Base-by-base conservation (phyloP, 2,329 filamentous ascomycete genomes). In the Chaetomiaceae sp. region DNA sequence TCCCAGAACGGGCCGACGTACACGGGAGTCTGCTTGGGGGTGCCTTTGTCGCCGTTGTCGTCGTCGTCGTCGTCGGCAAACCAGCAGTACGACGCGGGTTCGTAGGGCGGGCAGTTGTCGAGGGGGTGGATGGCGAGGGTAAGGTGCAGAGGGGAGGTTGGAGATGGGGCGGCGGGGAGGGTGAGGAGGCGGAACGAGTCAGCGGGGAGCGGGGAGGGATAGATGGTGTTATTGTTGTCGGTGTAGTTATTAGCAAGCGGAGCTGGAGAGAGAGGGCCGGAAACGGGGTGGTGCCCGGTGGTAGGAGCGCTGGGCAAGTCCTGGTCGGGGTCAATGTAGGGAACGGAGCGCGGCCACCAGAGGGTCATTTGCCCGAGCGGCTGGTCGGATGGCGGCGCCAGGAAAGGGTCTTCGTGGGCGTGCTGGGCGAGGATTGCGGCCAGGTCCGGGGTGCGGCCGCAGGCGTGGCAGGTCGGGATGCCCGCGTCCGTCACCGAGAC, bases 71-170 rank as follows among this genome's bases (percentile, higher is more conserved):
- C 52, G 41, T 66, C 63, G 13, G 62, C 63, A 3, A 21, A 61
- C 64, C 64, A 66, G 4, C 55, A 56, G 40, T 66, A 65, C 1
- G 63, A 65, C 4, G 60, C 57, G 1, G 60, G 56, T 39, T 66
- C 63, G 45, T 65, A 65, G 25, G 65, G 58, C 1, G 62, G 63
- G 21, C 55, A 57, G 40, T 50, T 60, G 45, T 50, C n/a, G 17
- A 57, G 14, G 0, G n/a, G 4, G 23, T 60, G 53, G 2, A 39
- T 53, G 30, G 59, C 58, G 10, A 60, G 44, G 0, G 38, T 30
- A 5, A 58, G 23, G 20, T 59, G 58, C 6, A 60, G 16, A 2
- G 50, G 55, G 2, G 17, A 6, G 34, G 23, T 25, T 4, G 25
- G 4, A n/a, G 25, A 14, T 4, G 19, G 34, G 23, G 31, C 5